A percentile compares a stretch with the other conserved stretches of the same genome.
These are phyloP conservation scores for Zostera marina DNA, from an alignment of 116 monocot species.

Conservation along the genomic window DNA sequence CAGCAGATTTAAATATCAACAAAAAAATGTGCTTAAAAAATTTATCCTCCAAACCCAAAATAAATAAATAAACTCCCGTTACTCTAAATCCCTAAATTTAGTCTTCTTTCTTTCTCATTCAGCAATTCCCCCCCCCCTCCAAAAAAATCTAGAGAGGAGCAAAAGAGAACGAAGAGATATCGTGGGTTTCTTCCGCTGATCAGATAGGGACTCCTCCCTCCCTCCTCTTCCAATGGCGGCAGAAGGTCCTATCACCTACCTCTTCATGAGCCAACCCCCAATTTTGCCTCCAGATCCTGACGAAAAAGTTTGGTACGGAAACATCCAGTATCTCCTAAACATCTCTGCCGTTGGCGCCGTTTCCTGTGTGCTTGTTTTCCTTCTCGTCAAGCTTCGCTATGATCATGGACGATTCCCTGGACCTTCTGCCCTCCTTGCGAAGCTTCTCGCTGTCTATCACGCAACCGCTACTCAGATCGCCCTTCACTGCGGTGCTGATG, in stretches of 20 bases:
- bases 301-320: conserved; percentile 67
- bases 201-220: no score
- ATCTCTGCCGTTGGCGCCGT: conserved; percentile 64
- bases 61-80: no score
- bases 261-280: conserved; percentile 5
- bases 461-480: conserved; percentile 59
- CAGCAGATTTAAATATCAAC: no score
- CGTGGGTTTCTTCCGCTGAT: no score
- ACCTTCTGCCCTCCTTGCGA: conserved; percentile 58
- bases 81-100: no score
- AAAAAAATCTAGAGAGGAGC: no score
- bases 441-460: conserved; percentile 84
- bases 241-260: not conserved
- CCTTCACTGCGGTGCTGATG: conserved; percentile 90
- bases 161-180: no score
- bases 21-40: no score
- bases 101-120: no score
- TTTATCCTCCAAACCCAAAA: no score
- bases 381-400: conserved; percentile 82
- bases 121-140: no score
- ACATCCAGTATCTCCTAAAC: conserved; percentile 91
- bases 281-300: conserved; percentile 16
- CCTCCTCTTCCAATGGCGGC: no score
- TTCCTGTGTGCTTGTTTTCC: conserved; percentile 75
- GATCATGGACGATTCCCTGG: conserved; percentile 78